Evolutionary conservation across 2,329 filamentous ascomycete genomes (phyloP), one percentile per base, ranked within the genome.

Genomic region (Calonectria multiphialidica): DNA sequence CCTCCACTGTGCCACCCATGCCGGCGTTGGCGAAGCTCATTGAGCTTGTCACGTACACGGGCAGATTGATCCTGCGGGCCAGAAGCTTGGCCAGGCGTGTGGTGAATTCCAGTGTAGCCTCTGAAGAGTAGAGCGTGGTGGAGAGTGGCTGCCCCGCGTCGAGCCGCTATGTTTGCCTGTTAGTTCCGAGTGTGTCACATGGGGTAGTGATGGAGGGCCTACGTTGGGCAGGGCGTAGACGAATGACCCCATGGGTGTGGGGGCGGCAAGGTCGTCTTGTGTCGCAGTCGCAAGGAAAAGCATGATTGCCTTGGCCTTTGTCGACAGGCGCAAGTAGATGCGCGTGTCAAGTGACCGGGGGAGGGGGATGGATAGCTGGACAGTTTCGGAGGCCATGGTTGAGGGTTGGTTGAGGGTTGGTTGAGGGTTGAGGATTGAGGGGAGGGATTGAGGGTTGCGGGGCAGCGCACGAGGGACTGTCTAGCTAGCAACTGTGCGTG

Each of bases 191-290:
- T 23, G 33, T 65, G 63, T 47, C 37, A 74, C 64, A 25, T 25
- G 28, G n/a, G 68, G 30, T 49, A 57, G 40, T 68, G 55, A 37
- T 33, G 44, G 72, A 16, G 62, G 16, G 82, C 86, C 78, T 86
- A 98, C 97, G 85, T 98, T 94, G 18, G 97, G 96, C 82, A 99
- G 90, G 3, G 96, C 94, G 82, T 98, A 98, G 55, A 98, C 94
- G 81, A 98, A 96, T 62, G 95, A 98, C 3, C 97, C 96, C 84
- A 98, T 89, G 62, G 89, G 86, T 47, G 89, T 86, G 9, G 87
- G 81, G 10, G 83, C 81, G 15, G 85, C 85, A n/a, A 83, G 81
- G 49, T 91, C 88, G 65, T 90, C 90, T 68, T 86, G 85, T 30
- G 87, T 81, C 4, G 88, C 86, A 0, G 91, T 93, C 1, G 91